phyloP scores from a whole-genome alignment of 495 filamentous ascomycete genomes.

The Pseudotulostoma volvatum region DNA sequence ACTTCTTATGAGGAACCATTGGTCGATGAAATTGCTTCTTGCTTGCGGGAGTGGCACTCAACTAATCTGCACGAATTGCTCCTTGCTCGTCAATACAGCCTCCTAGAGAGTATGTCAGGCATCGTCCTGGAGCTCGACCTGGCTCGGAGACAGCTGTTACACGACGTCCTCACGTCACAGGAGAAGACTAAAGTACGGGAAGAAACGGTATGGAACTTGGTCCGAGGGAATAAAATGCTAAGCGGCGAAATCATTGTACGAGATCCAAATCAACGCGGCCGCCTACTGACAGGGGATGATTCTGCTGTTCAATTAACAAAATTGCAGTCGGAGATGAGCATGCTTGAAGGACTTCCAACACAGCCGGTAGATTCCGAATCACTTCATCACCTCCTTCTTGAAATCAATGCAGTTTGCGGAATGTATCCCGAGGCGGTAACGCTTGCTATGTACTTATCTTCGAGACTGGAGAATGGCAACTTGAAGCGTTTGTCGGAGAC shows the following conservation, averaged over 20 bases:
- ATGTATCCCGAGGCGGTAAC: conserved; percentile 54
- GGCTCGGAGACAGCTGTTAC: conserved; percentile 71
- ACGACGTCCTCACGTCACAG: conserved; percentile 75
- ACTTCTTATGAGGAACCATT: conserved; percentile 77
- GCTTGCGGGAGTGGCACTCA: conserved; percentile 93
- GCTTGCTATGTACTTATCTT: conserved; percentile 64
- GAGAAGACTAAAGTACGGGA: conserved; percentile 65
- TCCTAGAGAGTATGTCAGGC: conserved; percentile 64
- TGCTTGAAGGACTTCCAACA: conserved; percentile 64
- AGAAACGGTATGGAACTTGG: conserved; percentile 86
- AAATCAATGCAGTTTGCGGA: conserved; percentile 64
- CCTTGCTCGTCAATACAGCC: conserved; percentile 59
- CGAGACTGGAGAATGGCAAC: conserved; percentile 41
- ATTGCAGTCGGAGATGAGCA: conserved; percentile 88
- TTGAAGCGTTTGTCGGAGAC: conserved; percentile 63
- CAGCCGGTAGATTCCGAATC: conserved; percentile 48
- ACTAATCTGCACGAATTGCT: conserved; percentile 92
- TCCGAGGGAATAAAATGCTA: conserved; percentile 83
- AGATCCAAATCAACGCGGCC: conserved; percentile 65
- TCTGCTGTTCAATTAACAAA: conserved; percentile 82
- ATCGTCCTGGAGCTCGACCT: conserved; percentile 68
- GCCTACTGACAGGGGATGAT: conserved; percentile 79
- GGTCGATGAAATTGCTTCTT: conserved; percentile 94
- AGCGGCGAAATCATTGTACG: conserved; percentile 85
- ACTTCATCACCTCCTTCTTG: conserved; percentile 71